Percentiles rank a stretch among this genome's conserved stretches.
Conservation (phyloP, 169 alveolate genomes). For the Plasmodium chabaudi region DNA sequence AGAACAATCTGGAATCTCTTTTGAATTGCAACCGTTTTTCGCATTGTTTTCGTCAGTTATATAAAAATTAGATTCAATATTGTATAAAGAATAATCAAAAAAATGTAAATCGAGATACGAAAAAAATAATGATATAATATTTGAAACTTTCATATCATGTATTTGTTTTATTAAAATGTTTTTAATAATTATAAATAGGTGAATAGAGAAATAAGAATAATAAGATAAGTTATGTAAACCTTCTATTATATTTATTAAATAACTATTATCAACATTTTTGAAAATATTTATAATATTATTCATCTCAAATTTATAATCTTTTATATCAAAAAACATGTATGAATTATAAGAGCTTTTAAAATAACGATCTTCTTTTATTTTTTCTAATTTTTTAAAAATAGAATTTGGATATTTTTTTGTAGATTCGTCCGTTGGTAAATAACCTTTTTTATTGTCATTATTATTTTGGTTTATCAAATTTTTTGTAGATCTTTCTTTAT, state of each 20-base stretch:
- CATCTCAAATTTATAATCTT: slow-evolving; percentile 34
- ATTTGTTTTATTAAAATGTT: slow-evolving; percentile 58
- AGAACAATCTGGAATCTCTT: background rate
- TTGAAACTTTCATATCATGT: slow-evolving; percentile 69
- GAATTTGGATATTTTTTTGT: slow-evolving; percentile 9
- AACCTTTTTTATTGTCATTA: background rate
- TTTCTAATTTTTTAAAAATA: slow-evolving; percentile 36
- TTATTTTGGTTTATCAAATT: background rate
- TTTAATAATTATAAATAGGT: slow-evolving; percentile 38
- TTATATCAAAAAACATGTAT: slow-evolving; percentile 41
- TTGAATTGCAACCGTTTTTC: background rate
- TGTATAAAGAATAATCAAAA: slow-evolving; percentile 49
- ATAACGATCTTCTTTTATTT: slow-evolving; percentile 41
- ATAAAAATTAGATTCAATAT: slow-evolving; percentile 42
- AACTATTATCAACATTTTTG: slow-evolving; percentile 49
- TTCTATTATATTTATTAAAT: slow-evolving; percentile 40
- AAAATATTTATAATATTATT: slow-evolving; percentile 37
- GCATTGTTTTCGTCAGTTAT: slow-evolving; percentile 19
- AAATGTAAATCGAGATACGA: slow-evolving; percentile 45
- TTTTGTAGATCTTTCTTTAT: no score
- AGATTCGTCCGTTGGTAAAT: background rate
- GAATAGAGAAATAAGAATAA: slow-evolving; percentile 71
- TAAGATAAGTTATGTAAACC: slow-evolving; percentile 44
- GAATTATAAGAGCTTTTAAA: slow-evolving; percentile 66
- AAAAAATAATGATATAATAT: slow-evolving; percentile 36